phyloP scores from a whole-genome alignment of 768 basidiomycete genomes.

The Strobilomyces confusus region DNA sequence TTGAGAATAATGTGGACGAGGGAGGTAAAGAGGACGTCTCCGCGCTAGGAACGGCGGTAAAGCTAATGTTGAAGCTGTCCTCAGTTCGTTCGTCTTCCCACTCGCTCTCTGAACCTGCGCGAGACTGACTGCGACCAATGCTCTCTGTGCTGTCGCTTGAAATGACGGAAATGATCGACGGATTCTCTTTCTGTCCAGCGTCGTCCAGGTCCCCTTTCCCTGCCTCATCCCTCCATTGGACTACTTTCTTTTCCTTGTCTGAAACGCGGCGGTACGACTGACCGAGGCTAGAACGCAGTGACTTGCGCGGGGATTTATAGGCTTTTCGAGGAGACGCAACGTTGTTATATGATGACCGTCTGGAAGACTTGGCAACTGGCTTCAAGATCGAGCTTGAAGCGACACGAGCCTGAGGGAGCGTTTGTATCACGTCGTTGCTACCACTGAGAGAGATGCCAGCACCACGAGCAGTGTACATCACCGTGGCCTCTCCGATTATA shows the following conservation, averaged over 20 bases:
- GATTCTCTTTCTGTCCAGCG: slow-evolving; percentile 33
- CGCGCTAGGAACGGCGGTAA: slow-evolving; percentile 32
- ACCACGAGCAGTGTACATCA: slow-evolving; percentile 46
- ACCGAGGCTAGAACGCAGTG: slow-evolving; percentile 59
- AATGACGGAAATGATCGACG: slow-evolving; percentile 25
- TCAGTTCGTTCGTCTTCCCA: slow-evolving; percentile 91
- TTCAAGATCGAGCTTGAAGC: slow-evolving; percentile 47
- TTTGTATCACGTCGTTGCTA: slow-evolving; percentile 41
- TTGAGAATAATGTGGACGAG: slow-evolving; percentile 27
- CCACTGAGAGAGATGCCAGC: slow-evolving; percentile 38
- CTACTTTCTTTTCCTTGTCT: slow-evolving; percentile 69
- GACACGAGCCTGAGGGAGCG: slow-evolving; percentile 47
- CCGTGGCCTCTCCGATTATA: slow-evolving; percentile 64
- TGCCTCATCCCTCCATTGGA: slow-evolving; percentile 85
- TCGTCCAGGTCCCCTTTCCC: slow-evolving; percentile 82
- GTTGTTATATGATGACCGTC: slow-evolving; percentile 40
- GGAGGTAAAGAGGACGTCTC: slow-evolving; percentile 34
- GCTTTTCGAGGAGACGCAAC: slow-evolving; percentile 46
- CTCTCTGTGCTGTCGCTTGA: slow-evolving; percentile 36
- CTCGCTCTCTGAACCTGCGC: slow-evolving; percentile 74
- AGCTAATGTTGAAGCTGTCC: slow-evolving; percentile 61
- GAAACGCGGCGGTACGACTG: slow-evolving; percentile 62
- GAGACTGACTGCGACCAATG: slow-evolving; percentile 35
- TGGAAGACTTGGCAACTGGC: slow-evolving; percentile 38
- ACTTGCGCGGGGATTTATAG: slow-evolving; percentile 65